phyloP scores from a whole-genome alignment of 2,329 filamentous ascomycete genomes.

The Botrytis elliptica region DNA sequence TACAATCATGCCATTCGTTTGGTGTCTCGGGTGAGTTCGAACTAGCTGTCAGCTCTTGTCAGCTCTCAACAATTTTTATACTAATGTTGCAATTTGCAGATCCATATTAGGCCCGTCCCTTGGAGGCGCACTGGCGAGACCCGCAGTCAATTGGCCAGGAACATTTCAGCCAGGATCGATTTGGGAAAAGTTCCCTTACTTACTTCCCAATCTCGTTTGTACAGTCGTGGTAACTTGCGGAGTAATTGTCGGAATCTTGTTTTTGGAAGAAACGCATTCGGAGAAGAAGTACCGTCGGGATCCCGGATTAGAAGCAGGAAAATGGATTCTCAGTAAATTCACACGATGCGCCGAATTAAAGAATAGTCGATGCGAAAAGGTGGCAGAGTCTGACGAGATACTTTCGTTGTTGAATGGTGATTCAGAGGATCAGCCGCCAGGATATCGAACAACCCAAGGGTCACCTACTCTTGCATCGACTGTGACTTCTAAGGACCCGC shows the following conservation, averaged over 20 bases:
- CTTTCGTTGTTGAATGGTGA: constrained; percentile 58
- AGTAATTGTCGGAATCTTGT: constrained; percentile 75
- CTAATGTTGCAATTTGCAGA: constrained; percentile 43
- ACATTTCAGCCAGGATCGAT: constrained; percentile 72
- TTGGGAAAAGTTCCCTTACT: constrained; percentile 84
- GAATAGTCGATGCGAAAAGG: constrained; percentile 42
- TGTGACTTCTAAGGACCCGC: constrained; percentile 39
- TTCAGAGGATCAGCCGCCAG: constrained; percentile 59
- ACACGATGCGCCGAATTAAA: constrained; percentile 36
- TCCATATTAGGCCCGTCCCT: constrained; percentile 92
- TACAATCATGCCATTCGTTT: constrained; percentile 96
- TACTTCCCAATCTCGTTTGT: constrained; percentile 90
- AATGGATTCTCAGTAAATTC: constrained; percentile 58
- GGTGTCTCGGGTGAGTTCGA: constrained; percentile 79
- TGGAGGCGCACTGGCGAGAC: constrained; percentile 84
- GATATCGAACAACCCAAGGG: constrained; percentile 62
- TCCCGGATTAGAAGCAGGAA: constrained; percentile 71
- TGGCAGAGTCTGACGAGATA: constrained; percentile 43
- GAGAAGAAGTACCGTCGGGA: constrained; percentile 77
- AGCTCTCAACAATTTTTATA: constrained; percentile 14
- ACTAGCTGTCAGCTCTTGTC: constrained; percentile 19
- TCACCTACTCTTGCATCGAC: constrained; percentile 50
- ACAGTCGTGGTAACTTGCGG: constrained; percentile 74
- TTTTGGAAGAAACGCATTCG: constrained; percentile 90
- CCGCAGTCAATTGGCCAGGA: constrained; percentile 76